These are phyloP conservation scores for Pyrus hybrid DNA, from an alignment of 331 rosid genomes.

Conservation along the genomic window DNA sequence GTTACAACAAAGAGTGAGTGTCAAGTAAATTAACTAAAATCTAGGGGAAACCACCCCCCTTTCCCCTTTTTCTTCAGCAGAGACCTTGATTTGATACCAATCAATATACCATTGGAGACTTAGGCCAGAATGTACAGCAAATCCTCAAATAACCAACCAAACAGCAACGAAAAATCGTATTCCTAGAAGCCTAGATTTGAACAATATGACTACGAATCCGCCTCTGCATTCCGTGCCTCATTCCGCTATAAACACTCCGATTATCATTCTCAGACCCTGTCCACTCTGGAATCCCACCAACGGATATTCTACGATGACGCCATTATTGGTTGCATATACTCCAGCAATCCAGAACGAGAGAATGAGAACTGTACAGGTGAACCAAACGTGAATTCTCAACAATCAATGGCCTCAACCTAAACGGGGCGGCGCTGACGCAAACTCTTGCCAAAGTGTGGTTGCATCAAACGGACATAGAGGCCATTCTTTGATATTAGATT, in stretches of 20 bases:
- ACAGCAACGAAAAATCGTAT: conserved; percentile 38
- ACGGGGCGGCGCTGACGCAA: conserved; percentile 84
- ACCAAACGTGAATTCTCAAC: conserved; percentile 22
- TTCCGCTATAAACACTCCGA: conserved; percentile 13
- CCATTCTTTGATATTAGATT: conserved; percentile 81
- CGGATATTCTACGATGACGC: conserved; percentile 7
- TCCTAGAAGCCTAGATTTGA: conserved; percentile 47
- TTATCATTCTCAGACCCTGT: conserved; percentile 17
- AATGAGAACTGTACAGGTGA: conserved; percentile 27
- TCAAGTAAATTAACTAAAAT: conserved; percentile 22
- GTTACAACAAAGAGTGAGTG: conserved; percentile 42
- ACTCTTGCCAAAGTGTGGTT: conserved; percentile 94
- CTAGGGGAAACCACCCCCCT: conserved; percentile 28
- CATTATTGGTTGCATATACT: conserved; percentile 28
- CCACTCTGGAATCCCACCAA: neutral
- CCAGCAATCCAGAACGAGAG: conserved; percentile 28
- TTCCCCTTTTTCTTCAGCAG: too few species aligned
- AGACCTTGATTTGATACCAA: conserved; percentile 35
- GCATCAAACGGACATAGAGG: conserved; percentile 89
- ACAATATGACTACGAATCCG: conserved; percentile 27
- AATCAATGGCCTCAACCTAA: conserved; percentile 29
- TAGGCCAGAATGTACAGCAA: conserved; percentile 19
- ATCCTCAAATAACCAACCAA: conserved; percentile 41
- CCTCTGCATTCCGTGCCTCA: conserved; percentile 38
- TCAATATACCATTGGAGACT: conserved; percentile 61